Evolutionary conservation across 805 yeast genomes (phyloP), one percentile per base, ranked within the genome.

Genomic region (Brettanomyces nanus): DNA sequence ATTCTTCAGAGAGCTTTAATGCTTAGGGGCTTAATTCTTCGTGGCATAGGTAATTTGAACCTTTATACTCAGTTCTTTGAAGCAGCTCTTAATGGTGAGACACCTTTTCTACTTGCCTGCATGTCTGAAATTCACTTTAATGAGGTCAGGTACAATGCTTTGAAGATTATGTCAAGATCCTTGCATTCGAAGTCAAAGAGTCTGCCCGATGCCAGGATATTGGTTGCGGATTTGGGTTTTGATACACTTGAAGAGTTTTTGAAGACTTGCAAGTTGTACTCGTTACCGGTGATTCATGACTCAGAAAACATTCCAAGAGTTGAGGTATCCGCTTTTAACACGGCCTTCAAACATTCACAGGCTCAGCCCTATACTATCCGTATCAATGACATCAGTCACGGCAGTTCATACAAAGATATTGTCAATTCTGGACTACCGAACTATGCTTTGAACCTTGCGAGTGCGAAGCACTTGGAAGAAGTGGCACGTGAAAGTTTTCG

Each of bases 91-190:
- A 60, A 69, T 31, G 60, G 68, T 3, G 51, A 58, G 5, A 69
- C 76, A 1, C 92, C 95, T 2, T 71, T 78, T 39, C 61, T 89
- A 20, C 57, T 86, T 54, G 68, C 85, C 2, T 86, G 90, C 42
- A 61, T 90, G 28, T 59, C 85, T 15, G 95, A 92, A 54, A 75
- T 79, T 3, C 87, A 83, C 47, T 76, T 85, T 52, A 84, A 82
- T 49, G 90, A 86, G 40, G 66, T 87, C 3, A 60, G 97, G 32
- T 77, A 82, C 46, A 75, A 76, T 49, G 87, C 90, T 0, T 53
- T 90, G 40, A 75, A 74, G 48, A 63, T 85, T 0, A 65, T 92
- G 63, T 62, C 82, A 4, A 65, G 73, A 41, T 63, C 87, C 0
- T 70, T 75, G 41, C 95, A 89, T 51, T 69, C 78, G 2, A 80